Conservation (phyloP, 148 eudicot species). For the Suaeda aralocaspica region DNA sequence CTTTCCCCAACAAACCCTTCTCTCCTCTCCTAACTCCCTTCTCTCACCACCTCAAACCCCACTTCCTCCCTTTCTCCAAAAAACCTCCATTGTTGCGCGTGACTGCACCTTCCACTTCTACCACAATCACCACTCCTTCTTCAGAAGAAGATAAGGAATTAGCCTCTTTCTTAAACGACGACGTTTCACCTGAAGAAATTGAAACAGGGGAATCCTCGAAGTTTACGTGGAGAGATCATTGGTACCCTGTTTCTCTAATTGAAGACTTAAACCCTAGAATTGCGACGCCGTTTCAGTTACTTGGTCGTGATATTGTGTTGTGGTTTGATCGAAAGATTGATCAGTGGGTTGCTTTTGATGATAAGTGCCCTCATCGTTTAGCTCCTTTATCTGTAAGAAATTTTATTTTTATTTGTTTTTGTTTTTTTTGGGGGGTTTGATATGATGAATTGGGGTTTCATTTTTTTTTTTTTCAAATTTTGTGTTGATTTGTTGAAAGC, state of each 20-base stretch:
- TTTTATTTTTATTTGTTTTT: too few species aligned
- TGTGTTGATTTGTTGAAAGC: too few species aligned
- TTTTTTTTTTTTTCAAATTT: too few species aligned
- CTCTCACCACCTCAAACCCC: not conserved
- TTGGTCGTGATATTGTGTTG: constrained; percentile 75
- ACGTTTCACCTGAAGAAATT: constrained; percentile 14
- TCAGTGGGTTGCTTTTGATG: constrained; percentile 83
- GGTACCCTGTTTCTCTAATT: constrained; percentile 89
- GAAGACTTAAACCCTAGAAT: constrained; percentile 63
- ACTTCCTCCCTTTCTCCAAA: not conserved
- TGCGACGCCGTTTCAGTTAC: constrained; percentile 85
- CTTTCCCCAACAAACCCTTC: constrained; percentile 5
- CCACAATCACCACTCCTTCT: constrained; percentile 6
- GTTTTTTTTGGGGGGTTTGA: not conserved
- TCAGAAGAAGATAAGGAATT: constrained; percentile 13
- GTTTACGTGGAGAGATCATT: constrained; percentile 89
- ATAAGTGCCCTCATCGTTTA: constrained; percentile 91
- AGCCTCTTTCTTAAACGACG: constrained; percentile 18
- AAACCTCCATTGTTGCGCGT: constrained; percentile 33
- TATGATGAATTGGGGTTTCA: not conserved
- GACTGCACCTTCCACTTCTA: constrained; percentile 42
- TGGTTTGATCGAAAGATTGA: constrained; percentile 59
- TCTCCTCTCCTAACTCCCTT: not conserved
- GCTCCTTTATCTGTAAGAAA: constrained; percentile 81
- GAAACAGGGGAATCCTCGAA: constrained; percentile 35